Conservation (phyloP, 306 rosid genomes). For the Vicia faba region DNA sequence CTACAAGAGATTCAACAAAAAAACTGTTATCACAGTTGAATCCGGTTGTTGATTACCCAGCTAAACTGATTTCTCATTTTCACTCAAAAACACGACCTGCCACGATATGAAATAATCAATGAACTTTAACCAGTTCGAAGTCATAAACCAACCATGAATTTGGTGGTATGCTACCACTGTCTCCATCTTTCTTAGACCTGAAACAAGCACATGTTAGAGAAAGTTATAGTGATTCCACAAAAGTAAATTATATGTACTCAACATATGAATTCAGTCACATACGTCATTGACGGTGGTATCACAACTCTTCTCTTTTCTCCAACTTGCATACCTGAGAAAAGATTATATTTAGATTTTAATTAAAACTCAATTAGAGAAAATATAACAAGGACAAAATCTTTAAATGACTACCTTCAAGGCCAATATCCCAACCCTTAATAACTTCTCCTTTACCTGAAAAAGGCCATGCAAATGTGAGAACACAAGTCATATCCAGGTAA, state of each 20-base stretch:
- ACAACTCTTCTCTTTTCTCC: conserved; percentile 79
- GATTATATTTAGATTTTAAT: neutral
- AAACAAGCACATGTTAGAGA: conserved; percentile 32
- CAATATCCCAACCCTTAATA: conserved; percentile 72
- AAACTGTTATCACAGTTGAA: conserved; percentile 7
- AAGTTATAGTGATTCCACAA: conserved; percentile 18
- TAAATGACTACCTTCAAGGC: conserved; percentile 67
- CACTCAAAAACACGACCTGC: conserved; percentile 21
- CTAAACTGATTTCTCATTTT: neutral
- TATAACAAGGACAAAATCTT: conserved; percentile 30
- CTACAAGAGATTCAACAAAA: conserved; percentile 29
- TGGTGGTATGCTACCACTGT: conserved; percentile 54
- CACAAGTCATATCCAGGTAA: neutral
- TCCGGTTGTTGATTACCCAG: neutral
- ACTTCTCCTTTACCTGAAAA: conserved; percentile 70
- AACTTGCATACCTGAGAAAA: conserved; percentile 70
- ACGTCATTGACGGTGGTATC: conserved; percentile 84
- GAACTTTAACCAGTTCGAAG: conserved; percentile 70
- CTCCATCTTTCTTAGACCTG: conserved; percentile 61
- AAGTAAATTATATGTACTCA: neutral
- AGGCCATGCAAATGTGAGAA: conserved; percentile 38
- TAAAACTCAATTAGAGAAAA: conserved; percentile 10
- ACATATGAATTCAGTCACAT: conserved; percentile 36
- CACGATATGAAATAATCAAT: conserved; percentile 37
- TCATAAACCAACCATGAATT: conserved; percentile 81